These are phyloP conservation scores for Aspergillus sp. DNA, from an alignment of 2,329 filamentous ascomycete genomes.

Conservation along the genomic window DNA sequence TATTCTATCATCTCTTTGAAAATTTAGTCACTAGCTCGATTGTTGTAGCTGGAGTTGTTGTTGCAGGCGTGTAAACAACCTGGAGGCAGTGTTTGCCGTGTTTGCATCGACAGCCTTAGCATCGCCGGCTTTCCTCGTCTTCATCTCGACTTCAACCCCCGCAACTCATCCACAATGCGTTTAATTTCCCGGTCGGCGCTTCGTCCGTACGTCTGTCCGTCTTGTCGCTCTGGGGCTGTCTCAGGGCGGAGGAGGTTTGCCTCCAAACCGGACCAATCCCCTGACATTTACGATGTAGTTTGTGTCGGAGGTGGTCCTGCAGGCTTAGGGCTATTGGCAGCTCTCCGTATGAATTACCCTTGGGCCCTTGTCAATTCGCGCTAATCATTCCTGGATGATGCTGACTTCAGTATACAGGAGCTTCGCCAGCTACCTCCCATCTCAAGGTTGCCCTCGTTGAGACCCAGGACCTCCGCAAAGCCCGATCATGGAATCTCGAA, in stretches of 20 bases:
- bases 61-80: background rate
- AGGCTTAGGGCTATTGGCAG: conserved; percentile 75
- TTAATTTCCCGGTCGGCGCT: conserved; percentile 24
- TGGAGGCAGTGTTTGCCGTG: conserved; percentile 12
- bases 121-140: conserved; percentile 1
- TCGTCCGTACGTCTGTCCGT: conserved; percentile 37
- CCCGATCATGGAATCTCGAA: conserved; percentile 62
- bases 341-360: conserved; percentile 57
- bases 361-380: background rate
- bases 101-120: conserved; percentile 13
- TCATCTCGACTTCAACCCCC: conserved; percentile 3
- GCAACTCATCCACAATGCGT: conserved; percentile 27
- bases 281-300: conserved; percentile 87
- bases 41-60: too few species aligned
- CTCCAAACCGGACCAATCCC: conserved; percentile 33
- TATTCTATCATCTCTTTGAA: too few species aligned
- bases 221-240: conserved; percentile 28
- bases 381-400: background rate
- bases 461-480: conserved; percentile 73
- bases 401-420: conserved; percentile 48
- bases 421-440: conserved; percentile 67
- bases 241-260: conserved; percentile 26
- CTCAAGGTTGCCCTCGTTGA: conserved; percentile 87
- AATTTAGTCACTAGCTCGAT: too few species aligned
- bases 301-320: conserved; percentile 87